These are phyloP conservation scores for Tubosaeta sp. DNA, from an alignment of 768 basidiomycete species.

Conservation along the genomic window DNA sequence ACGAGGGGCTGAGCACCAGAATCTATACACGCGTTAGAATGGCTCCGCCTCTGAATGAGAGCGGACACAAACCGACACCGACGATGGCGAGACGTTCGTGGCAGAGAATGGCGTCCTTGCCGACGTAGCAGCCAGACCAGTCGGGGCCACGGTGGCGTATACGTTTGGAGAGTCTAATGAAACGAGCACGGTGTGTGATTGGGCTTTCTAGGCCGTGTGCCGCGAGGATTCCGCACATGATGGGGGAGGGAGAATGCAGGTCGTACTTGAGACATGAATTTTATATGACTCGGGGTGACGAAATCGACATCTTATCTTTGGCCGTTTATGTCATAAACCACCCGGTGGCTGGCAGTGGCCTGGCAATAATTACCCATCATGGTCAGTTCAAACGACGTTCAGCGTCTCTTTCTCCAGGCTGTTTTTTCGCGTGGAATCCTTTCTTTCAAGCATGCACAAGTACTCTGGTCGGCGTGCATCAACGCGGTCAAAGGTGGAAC, in stretches of 20 bases:
- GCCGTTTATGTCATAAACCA: not conserved
- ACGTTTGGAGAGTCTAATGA: slow-evolving; percentile 83
- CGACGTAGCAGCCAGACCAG: slow-evolving; percentile 95
- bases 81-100: slow-evolving; percentile 98
- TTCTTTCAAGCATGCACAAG: slow-evolving; percentile 58
- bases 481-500: slow-evolving; percentile 61
- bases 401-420: slow-evolving; percentile 75
- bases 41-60: not conserved
- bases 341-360: too few relatives aligned
- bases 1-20: slow-evolving; percentile 93
- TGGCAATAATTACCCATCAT: too few relatives aligned
- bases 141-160: slow-evolving; percentile 95
- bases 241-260: not conserved
- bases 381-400: slow-evolving; percentile 58
- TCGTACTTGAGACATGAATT: not conserved
- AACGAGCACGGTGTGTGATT: slow-evolving; percentile 59
- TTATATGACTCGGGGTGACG: not conserved
- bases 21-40: slow-evolving; percentile 45
- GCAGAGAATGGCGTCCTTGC: slow-evolving; percentile 75
- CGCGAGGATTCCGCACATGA: slow-evolving; percentile 92
- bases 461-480: slow-evolving; percentile 64
- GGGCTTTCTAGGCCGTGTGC: slow-evolving; percentile 78
- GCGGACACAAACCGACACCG: slow-evolving; percentile 74
- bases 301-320: not conserved
- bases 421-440: slow-evolving; percentile 67